Percentiles rank a stretch among this genome's conserved stretches.
Evolutionary conservation across 2,329 filamentous ascomycete genomes (phyloP).

Genomic region (Sclerotinia spermophila): DNA sequence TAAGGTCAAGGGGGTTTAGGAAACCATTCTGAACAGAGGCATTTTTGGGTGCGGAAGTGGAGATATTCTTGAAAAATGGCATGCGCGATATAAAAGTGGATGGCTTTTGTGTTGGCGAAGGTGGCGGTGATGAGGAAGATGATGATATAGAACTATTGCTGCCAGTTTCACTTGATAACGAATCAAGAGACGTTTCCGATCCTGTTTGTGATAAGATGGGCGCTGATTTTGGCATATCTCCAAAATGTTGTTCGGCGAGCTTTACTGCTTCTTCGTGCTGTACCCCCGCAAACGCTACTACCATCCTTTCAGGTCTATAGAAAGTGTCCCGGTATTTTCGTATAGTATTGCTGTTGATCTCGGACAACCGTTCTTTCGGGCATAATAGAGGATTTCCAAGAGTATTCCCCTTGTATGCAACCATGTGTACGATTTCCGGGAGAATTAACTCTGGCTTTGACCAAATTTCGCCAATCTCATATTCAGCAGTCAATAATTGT

Average conservation of each 20-base stretch:
- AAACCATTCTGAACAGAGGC: constrained; percentile 51
- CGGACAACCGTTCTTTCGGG: constrained; percentile 72
- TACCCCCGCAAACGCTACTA: constrained; percentile 92
- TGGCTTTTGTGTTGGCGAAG: constrained; percentile 46
- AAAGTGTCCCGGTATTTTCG: constrained; percentile 77
- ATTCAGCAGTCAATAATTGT: constrained; percentile 87
- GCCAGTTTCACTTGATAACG: constrained; percentile 32
- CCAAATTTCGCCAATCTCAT: constrained; percentile 98
- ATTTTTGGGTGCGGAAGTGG: constrained; percentile 64
- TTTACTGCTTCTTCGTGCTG: constrained; percentile 75
- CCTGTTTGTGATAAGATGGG: constrained; percentile 52
- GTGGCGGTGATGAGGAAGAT: constrained; percentile 40
- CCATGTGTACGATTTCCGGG: constrained; percentile 91
- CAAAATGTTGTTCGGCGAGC: constrained; percentile 81
- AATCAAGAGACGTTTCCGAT: constrained; percentile 54
- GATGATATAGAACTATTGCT: constrained; percentile 38
- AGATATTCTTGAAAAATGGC: constrained; percentile 86
- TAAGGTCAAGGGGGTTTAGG: constrained; percentile 45
- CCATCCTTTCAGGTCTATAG: constrained; percentile 85
- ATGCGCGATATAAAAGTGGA: constrained; percentile 75
- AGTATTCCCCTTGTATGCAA: constrained; percentile 94
- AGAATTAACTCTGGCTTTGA: constrained; percentile 93
- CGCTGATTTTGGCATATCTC: constrained; percentile 69
- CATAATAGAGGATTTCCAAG: constrained; percentile 91
- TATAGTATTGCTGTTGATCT: constrained; percentile 72